phyloP scores from a whole-genome alignment of 306 rosid species.

The Canavalia gladiata region DNA sequence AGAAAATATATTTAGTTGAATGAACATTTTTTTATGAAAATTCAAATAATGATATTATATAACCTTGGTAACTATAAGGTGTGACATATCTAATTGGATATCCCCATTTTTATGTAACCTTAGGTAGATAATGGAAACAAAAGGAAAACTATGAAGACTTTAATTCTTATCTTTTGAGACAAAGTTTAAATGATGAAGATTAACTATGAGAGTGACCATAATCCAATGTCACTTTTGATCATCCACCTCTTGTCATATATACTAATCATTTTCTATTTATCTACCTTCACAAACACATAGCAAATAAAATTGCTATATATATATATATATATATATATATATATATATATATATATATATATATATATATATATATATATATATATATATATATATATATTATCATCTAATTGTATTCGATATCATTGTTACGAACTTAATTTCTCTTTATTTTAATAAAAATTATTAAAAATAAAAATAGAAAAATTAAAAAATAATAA shows the following conservation, averaged over 20 bases:
- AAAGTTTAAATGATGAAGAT: conserved; percentile 79
- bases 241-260: conserved; percentile 41
- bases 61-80: conserved; percentile 11
- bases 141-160: conserved; percentile 68
- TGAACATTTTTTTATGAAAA: background rate
- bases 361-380: no score
- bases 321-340: no score
- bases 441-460: no score
- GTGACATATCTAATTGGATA: conserved; percentile 32
- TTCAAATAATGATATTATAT: conserved; percentile 45
- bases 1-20: no score
- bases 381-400: no score
- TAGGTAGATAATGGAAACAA: conserved; percentile 75
- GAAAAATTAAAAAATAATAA: no score
- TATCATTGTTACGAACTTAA: no score
- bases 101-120: conserved; percentile 45
- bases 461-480: no score
- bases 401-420: no score
- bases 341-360: no score
- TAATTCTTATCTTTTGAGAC: conserved; percentile 77
- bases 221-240: conserved; percentile 48
- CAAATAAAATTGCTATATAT: background rate
- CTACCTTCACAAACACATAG: conserved; percentile 5
- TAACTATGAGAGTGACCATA: conserved; percentile 52
- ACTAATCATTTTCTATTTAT: background rate